A percentile compares a stretch with the other conserved stretches of the same genome.
Evolutionary conservation across 2,329 filamentous ascomycete genomes (phyloP).

Genomic region (Madurella fahalii): DNA sequence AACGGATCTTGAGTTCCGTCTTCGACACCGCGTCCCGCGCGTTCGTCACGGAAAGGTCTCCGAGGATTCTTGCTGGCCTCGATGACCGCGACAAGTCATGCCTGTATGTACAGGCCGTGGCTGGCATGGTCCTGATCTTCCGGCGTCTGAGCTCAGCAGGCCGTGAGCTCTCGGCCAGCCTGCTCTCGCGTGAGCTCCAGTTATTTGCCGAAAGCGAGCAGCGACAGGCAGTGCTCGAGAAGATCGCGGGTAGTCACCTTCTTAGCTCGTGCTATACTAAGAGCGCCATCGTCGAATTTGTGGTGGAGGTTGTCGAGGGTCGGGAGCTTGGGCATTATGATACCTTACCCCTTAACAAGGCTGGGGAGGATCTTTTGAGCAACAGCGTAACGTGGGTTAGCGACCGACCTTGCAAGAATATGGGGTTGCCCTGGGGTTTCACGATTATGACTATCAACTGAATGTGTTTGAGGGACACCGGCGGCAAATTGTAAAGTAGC

Average conservation of each 20-base stretch:
- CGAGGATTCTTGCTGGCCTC: constrained; percentile 29
- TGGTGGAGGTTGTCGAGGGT: constrained; percentile 30
- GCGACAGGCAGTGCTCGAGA: constrained; percentile 29
- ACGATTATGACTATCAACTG: constrained; percentile 37
- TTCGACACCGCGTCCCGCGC: constrained; percentile 33
- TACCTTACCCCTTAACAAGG: constrained; percentile 11
- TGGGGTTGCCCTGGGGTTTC: constrained; percentile 37
- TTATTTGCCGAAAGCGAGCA: constrained; percentile 31
- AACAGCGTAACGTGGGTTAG: constrained; percentile 29
- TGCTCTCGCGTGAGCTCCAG: constrained; percentile 30
- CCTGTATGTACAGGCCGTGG: constrained; percentile 35
- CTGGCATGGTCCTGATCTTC: constrained; percentile 33
- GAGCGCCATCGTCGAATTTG: constrained; percentile 31
- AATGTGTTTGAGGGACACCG: not conserved
- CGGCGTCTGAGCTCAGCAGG: constrained; percentile 22
- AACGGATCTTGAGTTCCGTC: constrained; percentile 30
- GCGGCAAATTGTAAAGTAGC: constrained; percentile 12
- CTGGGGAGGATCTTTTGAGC: constrained; percentile 25
- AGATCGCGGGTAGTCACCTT: constrained; percentile 30
- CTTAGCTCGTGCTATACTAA: constrained; percentile 34
- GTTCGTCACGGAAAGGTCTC: constrained; percentile 30
- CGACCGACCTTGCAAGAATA: constrained; percentile 33
- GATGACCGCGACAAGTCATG: constrained; percentile 32
- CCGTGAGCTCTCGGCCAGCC: constrained; percentile 18
- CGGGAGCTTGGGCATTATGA: constrained; percentile 17